Base-by-base conservation (phyloP, 768 basidiomycete species). In the Xerocomus potaroensis region DNA sequence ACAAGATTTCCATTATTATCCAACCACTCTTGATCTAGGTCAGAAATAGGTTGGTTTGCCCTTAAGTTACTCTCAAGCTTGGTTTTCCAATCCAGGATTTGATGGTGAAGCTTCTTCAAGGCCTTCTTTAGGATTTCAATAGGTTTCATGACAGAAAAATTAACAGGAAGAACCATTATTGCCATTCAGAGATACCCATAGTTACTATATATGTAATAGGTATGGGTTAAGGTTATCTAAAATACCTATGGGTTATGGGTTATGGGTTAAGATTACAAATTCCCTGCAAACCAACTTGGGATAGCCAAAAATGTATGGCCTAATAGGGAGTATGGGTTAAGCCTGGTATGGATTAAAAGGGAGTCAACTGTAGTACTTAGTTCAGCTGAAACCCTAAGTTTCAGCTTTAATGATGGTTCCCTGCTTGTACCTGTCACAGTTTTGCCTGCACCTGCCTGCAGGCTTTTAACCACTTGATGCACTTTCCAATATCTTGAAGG, bases 1-100 rank as follows among this genome's bases (percentile, higher is more conserved):
- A 47, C 26, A 3, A 41, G 15, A 27, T 47, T 47, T 4, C 24
- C 39, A 15, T 12, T 18, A 27, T 15, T 2, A 26, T 47, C 45
- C 8, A 64, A 41, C 59, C 57, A 64, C 29, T 55, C 47, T 33
- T 55, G 43, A 24, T 62, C 61, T 18, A 8, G 19, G 2, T 43
- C 38, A n/a, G 57, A 51, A 16, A 62, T 50, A n/a, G 38, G 14
- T 38, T 57, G 26, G 18, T 45, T 32, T 12, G 44, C 43, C 41
- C 49, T 38, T 10, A 57, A 39, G 3, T 36, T 27, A 16, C 29
- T 27, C 18, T 49, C 14, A 7, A 60, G 48, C 26, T 16, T 36
- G 3, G 21, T 23, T 27, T 49, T 54, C 19, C 50, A 19, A 14
- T 41, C 53, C 29, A 44, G 37, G 10, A 49, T 30, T n/a, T 53